Evolutionary conservation across 2,329 filamentous ascomycete genomes (phyloP).

Genomic region (Pseudocercospora fuligena): DNA sequence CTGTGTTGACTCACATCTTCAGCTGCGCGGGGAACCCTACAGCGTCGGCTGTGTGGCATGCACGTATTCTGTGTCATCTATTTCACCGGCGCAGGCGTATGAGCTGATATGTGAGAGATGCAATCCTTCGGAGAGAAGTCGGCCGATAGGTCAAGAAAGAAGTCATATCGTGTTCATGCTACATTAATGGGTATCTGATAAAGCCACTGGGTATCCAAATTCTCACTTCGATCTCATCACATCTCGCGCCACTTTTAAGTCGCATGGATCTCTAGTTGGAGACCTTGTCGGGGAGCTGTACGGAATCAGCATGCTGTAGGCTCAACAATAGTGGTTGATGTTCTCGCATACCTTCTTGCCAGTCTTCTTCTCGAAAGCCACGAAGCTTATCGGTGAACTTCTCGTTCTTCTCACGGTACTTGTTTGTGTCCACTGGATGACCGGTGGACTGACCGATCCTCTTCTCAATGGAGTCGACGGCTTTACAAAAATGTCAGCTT

Average conservation of each 20-base stretch:
- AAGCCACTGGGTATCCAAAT: background rate
- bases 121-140: background rate
- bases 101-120: too few species aligned
- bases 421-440: constrained; percentile 34
- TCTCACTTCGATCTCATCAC: background rate
- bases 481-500: constrained; percentile 4
- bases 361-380: constrained; percentile 39
- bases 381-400: constrained; percentile 42
- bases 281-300: background rate
- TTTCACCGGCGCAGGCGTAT: too few species aligned
- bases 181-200: constrained; percentile 3
- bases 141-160: background rate
- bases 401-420: constrained; percentile 39
- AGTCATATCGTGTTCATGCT: background rate
- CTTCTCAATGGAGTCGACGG: constrained; percentile 34
- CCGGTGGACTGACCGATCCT: constrained; percentile 29
- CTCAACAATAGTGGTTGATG: too few species aligned
- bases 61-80: too few species aligned
- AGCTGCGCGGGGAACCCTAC: too few species aligned
- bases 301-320: too few species aligned
- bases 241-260: background rate
- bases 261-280: background rate
- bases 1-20: background rate
- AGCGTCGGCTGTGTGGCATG: too few species aligned
- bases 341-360: constrained; percentile 36